Conservation (phyloP, 805 yeast species). For the Alloascoidea africana region DNA sequence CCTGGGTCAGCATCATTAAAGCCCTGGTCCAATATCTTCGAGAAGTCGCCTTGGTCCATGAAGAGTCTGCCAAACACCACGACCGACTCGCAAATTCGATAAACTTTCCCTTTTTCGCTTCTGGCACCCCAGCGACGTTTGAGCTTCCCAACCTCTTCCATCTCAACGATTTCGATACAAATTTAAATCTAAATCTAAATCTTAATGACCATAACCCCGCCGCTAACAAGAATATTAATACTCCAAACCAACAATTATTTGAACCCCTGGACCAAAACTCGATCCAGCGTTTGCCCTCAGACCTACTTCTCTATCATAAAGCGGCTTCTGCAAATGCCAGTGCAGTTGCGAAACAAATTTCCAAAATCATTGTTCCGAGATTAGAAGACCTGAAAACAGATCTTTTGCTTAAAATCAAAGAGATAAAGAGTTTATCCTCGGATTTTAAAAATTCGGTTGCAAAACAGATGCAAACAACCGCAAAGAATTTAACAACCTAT, state of each 20-base stretch:
- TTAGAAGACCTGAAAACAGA: slow-evolving; percentile 61
- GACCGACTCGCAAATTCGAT: slow-evolving; percentile 70
- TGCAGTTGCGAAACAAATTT: slow-evolving; percentile 43
- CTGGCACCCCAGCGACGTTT: too few species aligned
- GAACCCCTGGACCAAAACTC: slow-evolving; percentile 68
- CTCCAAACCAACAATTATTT: too few species aligned
- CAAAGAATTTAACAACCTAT: slow-evolving; percentile 36
- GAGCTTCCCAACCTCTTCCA: too few species aligned
- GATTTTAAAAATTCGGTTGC: slow-evolving; percentile 71
- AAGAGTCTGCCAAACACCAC: slow-evolving; percentile 77
- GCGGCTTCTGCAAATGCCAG: slow-evolving; percentile 44
- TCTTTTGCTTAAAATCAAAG: slow-evolving; percentile 69
- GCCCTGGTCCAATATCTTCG: slow-evolving; percentile 61
- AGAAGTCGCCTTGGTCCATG: slow-evolving; percentile 75
- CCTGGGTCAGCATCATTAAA: slow-evolving; percentile 73
- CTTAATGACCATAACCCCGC: too few species aligned
- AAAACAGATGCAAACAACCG: slow-evolving; percentile 55
- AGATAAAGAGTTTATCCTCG: slow-evolving; percentile 64
- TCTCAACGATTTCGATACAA: too few species aligned
- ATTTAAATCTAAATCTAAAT: too few species aligned
- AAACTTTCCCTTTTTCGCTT: slow-evolving; percentile 32
- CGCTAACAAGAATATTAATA: too few species aligned
- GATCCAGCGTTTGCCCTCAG: slow-evolving; percentile 67
- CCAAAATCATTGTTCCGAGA: slow-evolving; percentile 45
- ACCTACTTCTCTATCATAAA: slow-evolving; percentile 50